phyloP scores from a whole-genome alignment of 208 protist species.

The Leishmania amazonensis region DNA sequence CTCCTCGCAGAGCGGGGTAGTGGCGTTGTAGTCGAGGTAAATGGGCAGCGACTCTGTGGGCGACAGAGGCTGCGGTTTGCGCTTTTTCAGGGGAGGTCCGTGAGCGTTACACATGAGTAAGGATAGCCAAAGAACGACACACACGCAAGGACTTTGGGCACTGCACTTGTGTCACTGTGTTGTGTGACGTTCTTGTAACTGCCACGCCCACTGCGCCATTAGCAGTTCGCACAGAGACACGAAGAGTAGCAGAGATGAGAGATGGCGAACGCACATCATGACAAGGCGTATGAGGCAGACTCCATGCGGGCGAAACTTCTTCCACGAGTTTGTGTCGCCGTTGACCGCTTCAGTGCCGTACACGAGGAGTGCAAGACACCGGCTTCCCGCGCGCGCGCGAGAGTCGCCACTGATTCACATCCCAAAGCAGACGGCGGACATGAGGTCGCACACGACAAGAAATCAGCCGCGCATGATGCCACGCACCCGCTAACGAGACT shows the following conservation, averaged over 20 bases:
- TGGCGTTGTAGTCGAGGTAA: slow-evolving; percentile 95
- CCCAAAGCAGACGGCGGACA: background rate
- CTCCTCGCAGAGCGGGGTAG: slow-evolving; percentile 85
- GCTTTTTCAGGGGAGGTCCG: slow-evolving; percentile 66
- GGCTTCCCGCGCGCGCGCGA: background rate
- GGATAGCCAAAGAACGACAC: background rate
- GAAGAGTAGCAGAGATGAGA: background rate
- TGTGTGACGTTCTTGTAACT: background rate
- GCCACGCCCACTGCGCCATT: background rate
- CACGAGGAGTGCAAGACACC: background rate
- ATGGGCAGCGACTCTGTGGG: slow-evolving; percentile 72
- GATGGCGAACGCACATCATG: background rate
- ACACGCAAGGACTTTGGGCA: background rate
- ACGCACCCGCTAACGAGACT: background rate
- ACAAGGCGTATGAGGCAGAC: background rate
- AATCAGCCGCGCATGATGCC: background rate
- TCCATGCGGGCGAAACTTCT: background rate
- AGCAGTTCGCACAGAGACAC: background rate
- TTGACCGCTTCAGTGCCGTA: background rate
- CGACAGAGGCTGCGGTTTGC: slow-evolving; percentile 54
- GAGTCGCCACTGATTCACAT: background rate
- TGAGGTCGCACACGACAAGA: background rate
- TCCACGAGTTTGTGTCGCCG: background rate
- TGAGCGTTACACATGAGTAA: slow-evolving; percentile 67
- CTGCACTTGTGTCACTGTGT: background rate